Conservation (phyloP, 208 protist genomes). For the Trypanosoma brucei region DNA sequence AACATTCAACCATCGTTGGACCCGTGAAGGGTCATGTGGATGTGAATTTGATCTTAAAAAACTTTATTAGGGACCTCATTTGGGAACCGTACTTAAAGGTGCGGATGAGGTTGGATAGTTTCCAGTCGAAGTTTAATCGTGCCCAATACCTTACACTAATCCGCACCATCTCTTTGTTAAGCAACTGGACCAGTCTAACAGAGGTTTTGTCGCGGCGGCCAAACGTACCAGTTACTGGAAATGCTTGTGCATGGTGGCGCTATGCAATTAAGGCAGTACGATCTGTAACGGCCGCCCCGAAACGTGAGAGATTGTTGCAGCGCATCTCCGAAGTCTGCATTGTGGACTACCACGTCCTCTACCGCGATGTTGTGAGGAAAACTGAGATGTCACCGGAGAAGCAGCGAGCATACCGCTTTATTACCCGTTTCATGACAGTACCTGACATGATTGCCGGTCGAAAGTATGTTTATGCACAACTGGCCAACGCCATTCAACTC, state of each 20-base stretch:
- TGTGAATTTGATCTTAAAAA: constrained; percentile 64
- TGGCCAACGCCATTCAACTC: constrained; percentile 70
- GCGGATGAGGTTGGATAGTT: constrained; percentile 42
- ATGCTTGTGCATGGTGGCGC: constrained; percentile 69
- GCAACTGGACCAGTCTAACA: constrained; percentile 41
- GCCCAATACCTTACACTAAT: constrained; percentile 76
- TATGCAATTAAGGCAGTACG: constrained; percentile 61
- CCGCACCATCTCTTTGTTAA: constrained; percentile 43
- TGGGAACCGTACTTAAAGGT: constrained; percentile 62
- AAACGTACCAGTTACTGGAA: constrained; percentile 39
- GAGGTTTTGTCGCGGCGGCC: constrained; percentile 37
- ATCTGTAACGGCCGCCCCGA: constrained; percentile 30
- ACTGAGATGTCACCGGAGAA: constrained; percentile 62
- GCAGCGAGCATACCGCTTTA: constrained; percentile 55
- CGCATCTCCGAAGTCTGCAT: constrained; percentile 61
- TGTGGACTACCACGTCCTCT: constrained; percentile 68
- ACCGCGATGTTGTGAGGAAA: constrained; percentile 67
- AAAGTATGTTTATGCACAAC: constrained; percentile 64
- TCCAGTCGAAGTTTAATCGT: constrained; percentile 66
- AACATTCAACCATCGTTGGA: constrained; percentile 69
- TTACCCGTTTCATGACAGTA: constrained; percentile 77
- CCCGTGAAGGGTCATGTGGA: constrained; percentile 68
- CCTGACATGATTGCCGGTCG: constrained; percentile 72
- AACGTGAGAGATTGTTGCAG: constrained; percentile 37
- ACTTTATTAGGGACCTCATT: constrained; percentile 47